Conservation (phyloP, 129 eudicot species). For the Helianthus tuberosus region DNA sequence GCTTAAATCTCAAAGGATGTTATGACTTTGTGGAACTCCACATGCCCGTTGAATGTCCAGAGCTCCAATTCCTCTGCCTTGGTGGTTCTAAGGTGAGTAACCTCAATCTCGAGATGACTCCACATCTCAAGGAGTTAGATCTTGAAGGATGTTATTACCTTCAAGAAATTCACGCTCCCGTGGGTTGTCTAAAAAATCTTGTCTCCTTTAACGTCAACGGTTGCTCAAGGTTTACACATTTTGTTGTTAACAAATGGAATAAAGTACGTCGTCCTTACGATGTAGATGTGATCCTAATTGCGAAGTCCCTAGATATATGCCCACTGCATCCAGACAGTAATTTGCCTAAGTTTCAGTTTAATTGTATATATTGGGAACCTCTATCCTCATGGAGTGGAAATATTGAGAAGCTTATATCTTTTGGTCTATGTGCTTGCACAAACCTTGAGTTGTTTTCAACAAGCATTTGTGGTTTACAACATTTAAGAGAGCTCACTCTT, state of each 20-base stretch:
- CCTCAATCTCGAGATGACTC: neutral
- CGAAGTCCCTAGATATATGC: neutral
- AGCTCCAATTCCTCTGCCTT: neutral
- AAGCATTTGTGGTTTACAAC: constrained; percentile 10
- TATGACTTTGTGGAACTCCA: neutral
- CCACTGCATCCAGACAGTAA: neutral
- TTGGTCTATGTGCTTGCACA: constrained; percentile 21
- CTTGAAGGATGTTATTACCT: neutral
- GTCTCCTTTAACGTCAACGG: neutral
- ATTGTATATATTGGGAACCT: constrained; percentile 2
- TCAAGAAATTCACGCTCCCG: neutral
- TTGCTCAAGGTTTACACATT: neutral
- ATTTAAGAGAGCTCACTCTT: constrained; percentile 15
- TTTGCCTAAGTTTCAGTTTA: neutral
- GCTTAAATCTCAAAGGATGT: neutral
- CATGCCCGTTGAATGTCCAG: neutral
- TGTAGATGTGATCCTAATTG: neutral
- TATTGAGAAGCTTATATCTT: constrained; percentile 22
- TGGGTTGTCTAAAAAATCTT: neutral
- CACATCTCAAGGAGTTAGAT: neutral
- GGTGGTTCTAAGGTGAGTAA: neutral
- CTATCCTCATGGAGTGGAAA: constrained; percentile 3
- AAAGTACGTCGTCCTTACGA: neutral
- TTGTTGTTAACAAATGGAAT: neutral
- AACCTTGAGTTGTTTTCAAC: neutral